A percentile compares a stretch with the other conserved stretches of the same genome.
Conservation (phyloP, 1,139 yeast genomes). For the Suhomyces anneliseae region DNA sequence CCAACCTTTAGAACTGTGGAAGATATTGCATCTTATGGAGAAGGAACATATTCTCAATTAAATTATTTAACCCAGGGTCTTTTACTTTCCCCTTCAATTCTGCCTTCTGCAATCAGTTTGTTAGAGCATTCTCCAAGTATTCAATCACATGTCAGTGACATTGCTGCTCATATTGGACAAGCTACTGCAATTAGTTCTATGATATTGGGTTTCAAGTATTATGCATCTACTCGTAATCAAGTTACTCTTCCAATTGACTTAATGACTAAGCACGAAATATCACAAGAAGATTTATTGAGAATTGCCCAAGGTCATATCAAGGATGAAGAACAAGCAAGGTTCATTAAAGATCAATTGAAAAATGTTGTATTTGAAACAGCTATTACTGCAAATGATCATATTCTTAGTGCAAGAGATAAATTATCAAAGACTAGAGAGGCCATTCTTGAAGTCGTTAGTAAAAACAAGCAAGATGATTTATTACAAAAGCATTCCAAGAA, state of each 20-base stretch:
- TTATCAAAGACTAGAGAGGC: conserved; percentile 38
- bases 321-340: conserved; percentile 24
- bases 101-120: conserved; percentile 55
- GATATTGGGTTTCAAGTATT: conserved; percentile 62
- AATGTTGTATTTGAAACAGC: conserved; percentile 72
- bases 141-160: conserved; percentile 51
- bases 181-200: conserved; percentile 71
- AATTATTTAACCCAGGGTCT: conserved; percentile 67
- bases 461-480: conserved; percentile 28
- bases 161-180: conserved; percentile 82
- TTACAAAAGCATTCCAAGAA: conserved; percentile 31
- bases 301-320: conserved; percentile 47
- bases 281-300: conserved; percentile 65
- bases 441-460: conserved; percentile 27
- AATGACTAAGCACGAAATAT: conserved; percentile 52
- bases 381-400: conserved; percentile 76
- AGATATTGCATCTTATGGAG: conserved; percentile 75
- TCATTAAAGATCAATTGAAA: conserved; percentile 42
- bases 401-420: conserved; percentile 64
- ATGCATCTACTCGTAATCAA: conserved; percentile 51
- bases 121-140: conserved; percentile 48
- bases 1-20: conserved; percentile 49
- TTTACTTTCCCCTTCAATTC: conserved; percentile 55
- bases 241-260: conserved; percentile 64
- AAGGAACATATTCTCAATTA: conserved; percentile 75